phyloP scores from a whole-genome alignment of 176 grass and related monocot genomes.

The Cenchrus fungigraminus region DNA sequence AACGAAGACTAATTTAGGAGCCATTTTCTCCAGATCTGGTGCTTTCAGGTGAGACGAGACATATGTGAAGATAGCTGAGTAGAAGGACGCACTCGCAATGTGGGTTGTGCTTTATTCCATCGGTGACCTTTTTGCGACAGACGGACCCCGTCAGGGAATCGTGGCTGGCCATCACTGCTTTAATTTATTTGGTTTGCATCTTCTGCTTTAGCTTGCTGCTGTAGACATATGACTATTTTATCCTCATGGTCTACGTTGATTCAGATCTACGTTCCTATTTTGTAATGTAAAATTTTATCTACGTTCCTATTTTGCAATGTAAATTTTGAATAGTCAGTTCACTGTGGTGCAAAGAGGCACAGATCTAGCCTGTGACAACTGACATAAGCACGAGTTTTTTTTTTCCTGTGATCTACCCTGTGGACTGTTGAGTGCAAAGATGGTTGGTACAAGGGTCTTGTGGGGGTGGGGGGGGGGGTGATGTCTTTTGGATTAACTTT shows the following conservation, averaged over 20 bases:
- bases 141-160: neutral
- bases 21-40: conserved; percentile 47
- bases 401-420: neutral
- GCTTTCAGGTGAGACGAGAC: conserved; percentile 1
- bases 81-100: conserved; percentile 29
- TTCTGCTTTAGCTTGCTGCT: conserved; percentile 13
- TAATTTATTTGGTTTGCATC: neutral
- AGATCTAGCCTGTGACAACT: neutral
- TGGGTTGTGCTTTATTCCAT: conserved; percentile 26
- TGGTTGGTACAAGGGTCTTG: neutral
- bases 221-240: neutral
- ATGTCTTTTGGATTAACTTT: too few species aligned
- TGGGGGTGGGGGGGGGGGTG: too few species aligned
- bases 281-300: neutral
- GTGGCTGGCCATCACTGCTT: neutral
- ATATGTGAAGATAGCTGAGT: conserved; percentile 26
- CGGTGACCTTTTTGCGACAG: conserved; percentile 30
- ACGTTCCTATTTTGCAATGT: neutral
- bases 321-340: neutral
- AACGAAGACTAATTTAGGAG: conserved; percentile 43
- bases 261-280: conserved; percentile 8
- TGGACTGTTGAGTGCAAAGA: too few species aligned
- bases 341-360: neutral
- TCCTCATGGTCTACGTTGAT: neutral
- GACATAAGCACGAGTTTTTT: neutral